A percentile compares a stretch with the other conserved stretches of the same genome.
Conservation (phyloP, 306 rosid species). For the Begonia fuchsioides region DNA sequence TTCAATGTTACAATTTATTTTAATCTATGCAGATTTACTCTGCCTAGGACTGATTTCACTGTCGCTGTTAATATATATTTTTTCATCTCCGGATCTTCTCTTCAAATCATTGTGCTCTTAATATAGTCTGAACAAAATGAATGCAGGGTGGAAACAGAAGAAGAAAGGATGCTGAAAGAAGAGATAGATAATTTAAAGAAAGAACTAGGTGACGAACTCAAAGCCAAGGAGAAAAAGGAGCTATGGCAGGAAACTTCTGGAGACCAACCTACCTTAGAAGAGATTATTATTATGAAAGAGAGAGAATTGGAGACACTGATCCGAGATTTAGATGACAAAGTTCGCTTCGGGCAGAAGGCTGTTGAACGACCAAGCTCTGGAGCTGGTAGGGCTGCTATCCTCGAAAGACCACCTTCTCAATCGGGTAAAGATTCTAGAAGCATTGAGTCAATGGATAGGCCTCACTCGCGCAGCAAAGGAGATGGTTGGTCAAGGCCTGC, state of each 20-base stretch:
- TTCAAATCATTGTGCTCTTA: constrained; percentile 13
- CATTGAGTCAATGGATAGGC: constrained; percentile 49
- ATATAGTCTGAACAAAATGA: constrained; percentile 9
- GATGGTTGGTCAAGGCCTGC: constrained; percentile 52
- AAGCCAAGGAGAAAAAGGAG: constrained; percentile 25
- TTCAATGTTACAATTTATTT: too few relatives aligned
- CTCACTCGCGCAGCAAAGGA: constrained; percentile 64
- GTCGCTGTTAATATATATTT: neutral
- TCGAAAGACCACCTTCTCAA: constrained; percentile 61
- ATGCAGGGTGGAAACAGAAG: constrained; percentile 69
- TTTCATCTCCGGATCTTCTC: neutral
- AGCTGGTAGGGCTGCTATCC: constrained; percentile 33
- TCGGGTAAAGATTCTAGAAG: constrained; percentile 71
- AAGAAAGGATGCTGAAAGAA: constrained; percentile 65
- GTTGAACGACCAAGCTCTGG: constrained; percentile 80
- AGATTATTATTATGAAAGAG: constrained; percentile 33
- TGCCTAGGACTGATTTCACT: too few relatives aligned
- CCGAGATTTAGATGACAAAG: constrained; percentile 72
- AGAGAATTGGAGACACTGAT: constrained; percentile 51
- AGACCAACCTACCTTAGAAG: constrained; percentile 20
- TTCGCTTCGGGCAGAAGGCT: constrained; percentile 87
- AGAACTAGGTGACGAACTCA: constrained; percentile 41
- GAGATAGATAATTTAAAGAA: constrained; percentile 60
- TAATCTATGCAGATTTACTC: too few relatives aligned
- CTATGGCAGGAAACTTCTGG: constrained; percentile 30